Percentiles rank a stretch among this genome's conserved stretches.
phyloP scores from a whole-genome alignment of 106 monocot species.

The Hemerocallis citrina region DNA sequence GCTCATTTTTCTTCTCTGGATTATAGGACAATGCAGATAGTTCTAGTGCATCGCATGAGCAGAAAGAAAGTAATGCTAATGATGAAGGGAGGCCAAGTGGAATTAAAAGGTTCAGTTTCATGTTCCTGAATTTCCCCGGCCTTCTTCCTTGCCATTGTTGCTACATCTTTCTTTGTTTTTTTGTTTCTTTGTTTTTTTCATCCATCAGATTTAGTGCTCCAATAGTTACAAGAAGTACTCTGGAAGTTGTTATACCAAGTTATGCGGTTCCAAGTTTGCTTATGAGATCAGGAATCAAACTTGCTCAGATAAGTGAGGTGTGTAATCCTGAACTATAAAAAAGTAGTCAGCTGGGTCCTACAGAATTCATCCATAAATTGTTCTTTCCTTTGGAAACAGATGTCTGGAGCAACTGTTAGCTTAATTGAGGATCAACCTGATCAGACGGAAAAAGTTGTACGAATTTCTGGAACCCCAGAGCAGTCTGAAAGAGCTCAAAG shows the following conservation, averaged over 20 bases:
- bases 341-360: background rate
- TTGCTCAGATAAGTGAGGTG: slow-evolving; percentile 87
- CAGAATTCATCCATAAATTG: slow-evolving; percentile 1
- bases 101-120: slow-evolving; percentile 34
- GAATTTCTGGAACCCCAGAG: slow-evolving; percentile 89
- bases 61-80: slow-evolving; percentile 38
- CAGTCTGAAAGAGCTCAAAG: slow-evolving; percentile 92
- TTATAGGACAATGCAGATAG: slow-evolving; percentile 46
- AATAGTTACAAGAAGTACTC: slow-evolving; percentile 52
- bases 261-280: slow-evolving; percentile 67
- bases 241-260: slow-evolving; percentile 81
- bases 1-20: slow-evolving; percentile 1
- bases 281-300: slow-evolving; percentile 83
- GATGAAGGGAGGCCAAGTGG: slow-evolving; percentile 59
- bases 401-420: slow-evolving; percentile 81
- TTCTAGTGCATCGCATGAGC: slow-evolving; percentile 53
- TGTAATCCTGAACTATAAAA: background rate
- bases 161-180: background rate
- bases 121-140: background rate
- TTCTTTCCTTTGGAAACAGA: slow-evolving; percentile 34
- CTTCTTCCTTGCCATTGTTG: background rate
- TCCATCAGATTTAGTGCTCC: slow-evolving; percentile 44
- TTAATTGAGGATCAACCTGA: slow-evolving; percentile 67
- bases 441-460: slow-evolving; percentile 50
- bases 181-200: no score